Base-by-base conservation (phyloP, 2,329 filamentous ascomycete species). In the Colletotrichum sp. region DNA sequence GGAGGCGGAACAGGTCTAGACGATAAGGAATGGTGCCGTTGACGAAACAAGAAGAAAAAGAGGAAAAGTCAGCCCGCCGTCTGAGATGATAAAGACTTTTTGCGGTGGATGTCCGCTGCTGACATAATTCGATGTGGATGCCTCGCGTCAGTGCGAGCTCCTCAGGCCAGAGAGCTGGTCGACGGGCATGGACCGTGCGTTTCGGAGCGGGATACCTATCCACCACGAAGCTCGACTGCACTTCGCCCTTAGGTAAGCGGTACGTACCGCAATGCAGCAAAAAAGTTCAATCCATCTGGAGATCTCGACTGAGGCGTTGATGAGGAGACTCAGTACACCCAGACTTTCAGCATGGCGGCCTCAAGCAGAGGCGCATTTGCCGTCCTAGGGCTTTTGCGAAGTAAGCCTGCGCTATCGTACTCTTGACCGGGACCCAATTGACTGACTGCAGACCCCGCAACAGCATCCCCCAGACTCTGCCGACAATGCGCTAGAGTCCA, bases 1-100 rank as follows among this genome's bases (percentile, higher is more conserved):
- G 90, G 92, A 88, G 87, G 85, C 86, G 84, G 88, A 86, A 89
- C 89, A 89, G 91, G 89, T 93, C 91, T 93, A 96, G 95, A 96
- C 92, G 96, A 98, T 98, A 98, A 98, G 96, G 95, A 94, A 92
- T 90, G 88, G 92, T 94, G 95, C 94, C 94, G 89, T 90, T 88
- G 85, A 80, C 44, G 79, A 82, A 76, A 79, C 81, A 80, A 78
- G 82, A 86, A 80, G 86, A 82, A 79, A 83, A 80, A 77, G 72
- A 26, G 9, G 2, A 2, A 71, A 69, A 70, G 32, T 72, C 28
- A 71, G 52, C 44, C 13, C 30, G 28, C 69, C 70, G 57, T 34
- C 24, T 21, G 26, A 36, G 62, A 77, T 34, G 72, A 73, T 78
- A 79, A 72, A 72, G 66, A 67, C 39, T 65, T 49, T 49, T 34